Base-by-base conservation (phyloP, 73 alveolate genomes). In the Paramecium pentaurelia region DNA sequence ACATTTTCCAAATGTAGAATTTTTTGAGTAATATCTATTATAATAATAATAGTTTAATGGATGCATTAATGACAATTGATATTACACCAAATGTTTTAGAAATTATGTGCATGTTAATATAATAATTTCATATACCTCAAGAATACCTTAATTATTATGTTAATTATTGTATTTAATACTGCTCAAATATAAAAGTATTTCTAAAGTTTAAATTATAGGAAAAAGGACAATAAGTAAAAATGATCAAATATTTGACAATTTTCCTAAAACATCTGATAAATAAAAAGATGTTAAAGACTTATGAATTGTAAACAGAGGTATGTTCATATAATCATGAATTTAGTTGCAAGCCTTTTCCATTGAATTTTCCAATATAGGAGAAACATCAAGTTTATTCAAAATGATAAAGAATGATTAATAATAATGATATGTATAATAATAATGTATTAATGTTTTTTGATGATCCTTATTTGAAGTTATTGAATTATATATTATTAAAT, bases 261-360 rank as follows among this genome's bases (percentile, higher is more conserved):
- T 64, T 64, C 47, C 16, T 64, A 0, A 64, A 64, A 27, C 84
- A 64, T 64, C 27, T 64, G 14, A 64, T 64, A 8, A 64, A 64
- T 11, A 34, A 64, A 64, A 64, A 64, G 49, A 64, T 64, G 47
- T 14, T 64, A 12, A 64, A 64, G 28, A 32, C 42, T 5, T 34
- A 22, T 11, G 84, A 64, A 1, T 28, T 64, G 12, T 32, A 32
- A 11, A 64, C 84, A 12, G 45, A 73, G 36, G 60, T 64, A 64
- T 32, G 0, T 2, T 28, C 7, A 28, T 2, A 32, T 28, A 64
- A 7, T 64, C 12, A 32, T 64, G 32, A 54, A 12, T 64, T 64
- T 64, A 64, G 84, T 64, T 73, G n/a, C 60, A 73, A 73, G 87
- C 87, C n/a, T 73, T 73, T 73, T 73, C 60, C 5, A 73, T 73